phyloP scores from a whole-genome alignment of 371 early-diverging fungal genomes.

The Saksenaea oblongispora region DNA sequence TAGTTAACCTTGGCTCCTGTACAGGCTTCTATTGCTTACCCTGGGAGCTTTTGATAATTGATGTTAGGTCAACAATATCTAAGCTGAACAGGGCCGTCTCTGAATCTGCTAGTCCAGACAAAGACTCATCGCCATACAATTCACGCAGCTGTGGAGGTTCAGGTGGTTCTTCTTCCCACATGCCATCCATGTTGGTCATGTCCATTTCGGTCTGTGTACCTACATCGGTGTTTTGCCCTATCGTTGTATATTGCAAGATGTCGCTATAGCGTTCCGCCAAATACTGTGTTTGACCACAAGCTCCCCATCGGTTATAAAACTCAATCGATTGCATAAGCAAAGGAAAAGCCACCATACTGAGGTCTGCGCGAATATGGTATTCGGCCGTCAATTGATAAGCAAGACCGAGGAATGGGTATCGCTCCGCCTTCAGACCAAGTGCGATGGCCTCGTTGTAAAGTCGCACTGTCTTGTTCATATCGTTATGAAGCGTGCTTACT shows the following conservation, averaged over 20 bases:
- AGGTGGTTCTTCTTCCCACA: constrained; percentile 20
- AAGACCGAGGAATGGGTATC: constrained; percentile 35
- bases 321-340: constrained; percentile 28
- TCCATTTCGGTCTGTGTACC: constrained; percentile 34
- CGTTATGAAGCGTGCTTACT: constrained; percentile 23
- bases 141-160: constrained; percentile 32
- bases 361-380: constrained; percentile 25
- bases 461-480: constrained; percentile 6
- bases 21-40: constrained; percentile 16
- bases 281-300: constrained; percentile 37
- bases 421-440: constrained; percentile 22
- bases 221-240: constrained; percentile 12
- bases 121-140: constrained; percentile 20
- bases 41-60: constrained; percentile 51
- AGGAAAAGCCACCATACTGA: constrained; percentile 35
- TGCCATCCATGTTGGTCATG: constrained; percentile 1
- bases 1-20: neutral
- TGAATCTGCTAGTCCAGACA: constrained; percentile 2
- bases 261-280: constrained; percentile 25
- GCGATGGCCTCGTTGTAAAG: constrained; percentile 37
- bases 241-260: neutral
- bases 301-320: constrained; percentile 38
- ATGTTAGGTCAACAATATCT: constrained; percentile 50
- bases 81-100: constrained; percentile 40
- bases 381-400: constrained; percentile 31